Percentiles rank a stretch among this genome's conserved stretches.
Conservation (phyloP, 2,329 filamentous ascomycete genomes). For the Alternaria ventricosa region DNA sequence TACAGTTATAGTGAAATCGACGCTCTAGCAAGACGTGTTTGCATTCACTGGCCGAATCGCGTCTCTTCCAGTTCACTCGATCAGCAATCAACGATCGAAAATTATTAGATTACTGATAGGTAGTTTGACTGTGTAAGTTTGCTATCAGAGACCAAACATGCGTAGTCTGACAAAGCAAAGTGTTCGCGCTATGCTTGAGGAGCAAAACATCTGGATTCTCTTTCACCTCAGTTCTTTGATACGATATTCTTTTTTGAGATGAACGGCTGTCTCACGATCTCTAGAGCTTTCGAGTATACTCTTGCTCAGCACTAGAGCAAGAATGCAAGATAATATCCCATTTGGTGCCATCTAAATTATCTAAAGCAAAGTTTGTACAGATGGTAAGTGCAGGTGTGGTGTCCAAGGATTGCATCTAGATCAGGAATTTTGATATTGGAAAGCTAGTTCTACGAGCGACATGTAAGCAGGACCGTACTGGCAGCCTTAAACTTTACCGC, state of each 20-base stretch:
- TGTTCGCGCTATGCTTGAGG: neutral
- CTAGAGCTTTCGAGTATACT: neutral
- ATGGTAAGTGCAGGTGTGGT: neutral
- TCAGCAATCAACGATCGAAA: neutral
- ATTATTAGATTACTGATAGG: neutral
- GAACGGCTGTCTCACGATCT: neutral
- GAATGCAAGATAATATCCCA: accelerated
- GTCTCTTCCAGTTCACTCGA: neutral
- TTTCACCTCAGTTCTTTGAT: neutral
- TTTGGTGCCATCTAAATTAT: neutral
- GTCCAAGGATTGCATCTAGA: neutral
- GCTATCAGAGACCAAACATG: neutral
- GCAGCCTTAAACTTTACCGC: neutral
- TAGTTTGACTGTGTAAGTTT: neutral
- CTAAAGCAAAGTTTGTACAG: neutral
- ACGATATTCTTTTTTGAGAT: accelerated
- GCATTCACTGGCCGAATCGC: neutral
- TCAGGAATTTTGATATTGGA: too few relatives aligned
- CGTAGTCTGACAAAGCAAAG: neutral
- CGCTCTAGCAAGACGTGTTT: neutral
- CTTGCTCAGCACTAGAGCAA: neutral
- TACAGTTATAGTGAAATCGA: neutral
- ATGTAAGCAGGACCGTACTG: neutral
- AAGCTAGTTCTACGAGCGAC: neutral
- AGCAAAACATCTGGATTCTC: neutral